Conservation (phyloP, 805 yeast genomes). For the Saccharomyces jurei region DNA sequence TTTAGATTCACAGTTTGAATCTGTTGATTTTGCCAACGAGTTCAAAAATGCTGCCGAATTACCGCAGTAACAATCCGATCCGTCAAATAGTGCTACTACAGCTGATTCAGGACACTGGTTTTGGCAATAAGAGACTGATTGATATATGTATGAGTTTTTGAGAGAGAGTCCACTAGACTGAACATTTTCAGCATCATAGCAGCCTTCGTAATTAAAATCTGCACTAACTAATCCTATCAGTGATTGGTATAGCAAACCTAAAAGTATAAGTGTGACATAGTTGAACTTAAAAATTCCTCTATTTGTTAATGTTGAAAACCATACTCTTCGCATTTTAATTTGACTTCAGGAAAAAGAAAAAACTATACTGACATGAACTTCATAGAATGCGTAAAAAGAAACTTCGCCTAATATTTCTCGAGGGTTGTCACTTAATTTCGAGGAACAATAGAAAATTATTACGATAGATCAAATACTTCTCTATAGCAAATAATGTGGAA, state of each 20-base stretch:
- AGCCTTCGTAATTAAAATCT: constrained; percentile 28
- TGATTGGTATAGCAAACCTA: background rate
- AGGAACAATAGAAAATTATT: background rate
- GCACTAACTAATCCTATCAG: background rate
- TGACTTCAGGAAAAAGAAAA: background rate
- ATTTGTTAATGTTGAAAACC: background rate
- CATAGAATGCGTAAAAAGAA: background rate
- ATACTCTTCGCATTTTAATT: background rate
- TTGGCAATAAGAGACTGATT: constrained; percentile 52
- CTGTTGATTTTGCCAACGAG: constrained; percentile 32
- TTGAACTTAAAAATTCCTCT: background rate
- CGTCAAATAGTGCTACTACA: constrained; percentile 45
- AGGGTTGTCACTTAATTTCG: background rate
- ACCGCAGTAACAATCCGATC: constrained; percentile 64
- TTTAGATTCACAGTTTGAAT: constrained; percentile 33
- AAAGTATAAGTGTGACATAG: background rate
- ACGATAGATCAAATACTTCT: background rate
- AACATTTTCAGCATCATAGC: constrained; percentile 28
- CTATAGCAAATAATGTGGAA: background rate
- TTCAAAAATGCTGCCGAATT: constrained; percentile 22
- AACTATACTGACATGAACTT: background rate
- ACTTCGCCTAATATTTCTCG: background rate
- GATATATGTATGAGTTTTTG: constrained; percentile 46
- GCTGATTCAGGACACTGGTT: constrained; percentile 42
- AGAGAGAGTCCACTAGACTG: constrained; percentile 20